These are phyloP conservation scores for Coriaria nepalensis DNA, from an alignment of 306 rosid genomes.

Conservation along the genomic window DNA sequence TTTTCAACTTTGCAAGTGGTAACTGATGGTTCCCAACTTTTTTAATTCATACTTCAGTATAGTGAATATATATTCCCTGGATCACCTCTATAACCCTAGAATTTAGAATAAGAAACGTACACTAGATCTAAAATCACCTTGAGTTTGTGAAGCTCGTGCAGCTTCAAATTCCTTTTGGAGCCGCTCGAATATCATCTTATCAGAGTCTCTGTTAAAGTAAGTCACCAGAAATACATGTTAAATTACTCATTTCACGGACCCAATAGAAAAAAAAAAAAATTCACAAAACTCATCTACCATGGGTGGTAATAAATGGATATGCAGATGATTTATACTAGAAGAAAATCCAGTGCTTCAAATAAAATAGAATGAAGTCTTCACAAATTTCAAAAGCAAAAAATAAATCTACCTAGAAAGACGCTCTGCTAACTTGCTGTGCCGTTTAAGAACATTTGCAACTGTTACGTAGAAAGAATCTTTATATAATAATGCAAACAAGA, in stretches of 20 bases:
- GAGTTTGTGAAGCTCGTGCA: conserved; percentile 75
- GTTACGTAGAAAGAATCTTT: conserved; percentile 18
- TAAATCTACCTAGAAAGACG: conserved; percentile 65
- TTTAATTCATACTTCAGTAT: too few species aligned
- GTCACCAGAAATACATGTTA: conserved; percentile 1
- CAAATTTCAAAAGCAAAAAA: not conserved
- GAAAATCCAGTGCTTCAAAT: not conserved
- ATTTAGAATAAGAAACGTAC: not conserved
- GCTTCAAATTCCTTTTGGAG: conserved; percentile 75
- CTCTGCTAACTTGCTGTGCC: conserved; percentile 70
- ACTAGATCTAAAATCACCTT: conserved; percentile 32
- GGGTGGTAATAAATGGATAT: not conserved
- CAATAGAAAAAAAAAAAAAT: not conserved
- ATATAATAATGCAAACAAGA: not conserved
- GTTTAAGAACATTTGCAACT: conserved; percentile 66
- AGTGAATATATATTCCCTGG: too few species aligned
- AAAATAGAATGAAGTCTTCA: conserved; percentile 3
- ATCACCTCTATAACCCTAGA: too few species aligned
- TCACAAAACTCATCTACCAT: not conserved
- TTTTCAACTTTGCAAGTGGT: conserved; percentile 3
- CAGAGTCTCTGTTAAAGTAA: conserved; percentile 62
- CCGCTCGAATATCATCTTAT: conserved; percentile 66
- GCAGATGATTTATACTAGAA: not conserved
- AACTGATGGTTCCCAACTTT: not conserved
- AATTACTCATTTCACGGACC: not conserved